These are phyloP conservation scores for Maudiozyma saulgeensis DNA, from an alignment of 805 yeast species.

Conservation along the genomic window DNA sequence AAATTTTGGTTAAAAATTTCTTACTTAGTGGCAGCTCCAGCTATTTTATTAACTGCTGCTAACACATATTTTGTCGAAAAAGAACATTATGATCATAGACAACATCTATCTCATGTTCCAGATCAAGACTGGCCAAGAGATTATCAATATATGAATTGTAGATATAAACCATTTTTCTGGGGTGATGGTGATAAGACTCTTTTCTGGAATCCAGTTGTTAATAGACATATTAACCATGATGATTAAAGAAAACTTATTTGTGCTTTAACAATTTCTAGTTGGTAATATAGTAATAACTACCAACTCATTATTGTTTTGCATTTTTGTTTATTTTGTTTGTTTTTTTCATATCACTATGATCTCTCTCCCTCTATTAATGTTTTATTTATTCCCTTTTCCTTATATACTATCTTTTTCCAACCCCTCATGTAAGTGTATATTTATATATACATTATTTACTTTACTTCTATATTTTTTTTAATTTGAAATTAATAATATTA, in stretches of 20 bases:
- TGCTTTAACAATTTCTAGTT: not conserved
- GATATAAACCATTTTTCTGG: constrained; percentile 89
- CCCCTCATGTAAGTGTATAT: too few relatives aligned
- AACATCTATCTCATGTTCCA: constrained; percentile 53
- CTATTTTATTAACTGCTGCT: constrained; percentile 62
- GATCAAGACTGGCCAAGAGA: constrained; percentile 92
- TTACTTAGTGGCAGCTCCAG: constrained; percentile 72
- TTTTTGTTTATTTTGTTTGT: too few relatives aligned
- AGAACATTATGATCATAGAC: constrained; percentile 86
- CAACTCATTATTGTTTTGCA: too few relatives aligned
- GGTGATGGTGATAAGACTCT: constrained; percentile 96
- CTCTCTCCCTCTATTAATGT: not conserved
- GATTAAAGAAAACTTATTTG: constrained; percentile 1
- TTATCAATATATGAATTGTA: constrained; percentile 85
- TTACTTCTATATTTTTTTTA: not conserved
- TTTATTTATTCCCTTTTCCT: not conserved
- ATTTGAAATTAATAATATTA: not conserved
- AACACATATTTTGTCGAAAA: constrained; percentile 76
- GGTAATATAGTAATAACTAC: not conserved
- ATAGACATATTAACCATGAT: constrained; percentile 62
- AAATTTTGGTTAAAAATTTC: constrained; percentile 81
- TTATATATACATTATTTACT: too few relatives aligned
- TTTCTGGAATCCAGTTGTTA: constrained; percentile 90
- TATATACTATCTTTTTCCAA: not conserved
- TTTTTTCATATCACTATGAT: not conserved